A percentile compares a stretch with the other conserved stretches of the same genome.
These are phyloP conservation scores for Bipolaris cookei DNA, from an alignment of 2,329 filamentous ascomycete genomes.

Conservation along the genomic window DNA sequence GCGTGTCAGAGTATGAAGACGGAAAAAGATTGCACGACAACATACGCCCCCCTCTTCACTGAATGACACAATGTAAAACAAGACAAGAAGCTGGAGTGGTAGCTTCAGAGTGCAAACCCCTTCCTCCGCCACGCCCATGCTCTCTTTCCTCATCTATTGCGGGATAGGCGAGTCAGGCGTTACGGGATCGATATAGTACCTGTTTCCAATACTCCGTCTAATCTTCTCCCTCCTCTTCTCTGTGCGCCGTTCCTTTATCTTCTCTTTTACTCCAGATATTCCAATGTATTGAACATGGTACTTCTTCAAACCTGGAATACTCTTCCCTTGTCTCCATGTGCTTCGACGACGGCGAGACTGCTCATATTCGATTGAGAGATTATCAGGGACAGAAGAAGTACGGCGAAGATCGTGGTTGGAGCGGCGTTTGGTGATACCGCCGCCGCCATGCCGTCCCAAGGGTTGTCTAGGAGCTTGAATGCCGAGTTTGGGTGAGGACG, in stretches of 20 bases:
- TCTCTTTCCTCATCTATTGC: neutral
- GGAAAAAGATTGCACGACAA: no score
- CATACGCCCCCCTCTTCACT: neutral
- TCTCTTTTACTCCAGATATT: slow-evolving; percentile 57
- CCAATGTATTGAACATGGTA: slow-evolving; percentile 60
- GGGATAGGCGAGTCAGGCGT: slow-evolving; percentile 1
- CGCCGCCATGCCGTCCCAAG: slow-evolving; percentile 21
- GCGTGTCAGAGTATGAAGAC: no score
- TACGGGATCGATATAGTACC: slow-evolving; percentile 46
- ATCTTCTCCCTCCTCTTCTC: slow-evolving; percentile 61
- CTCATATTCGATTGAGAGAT: slow-evolving; percentile 21
- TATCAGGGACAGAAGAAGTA: slow-evolving; percentile 26
- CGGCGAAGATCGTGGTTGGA: slow-evolving; percentile 16
- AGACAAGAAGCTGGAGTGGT: neutral
- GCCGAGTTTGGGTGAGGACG: slow-evolving; percentile 30
- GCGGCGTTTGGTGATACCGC: slow-evolving; percentile 35
- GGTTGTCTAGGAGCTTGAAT: slow-evolving; percentile 36
- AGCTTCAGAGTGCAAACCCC: neutral
- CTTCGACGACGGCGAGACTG: slow-evolving; percentile 11
- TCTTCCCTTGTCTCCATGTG: slow-evolving; percentile 41
- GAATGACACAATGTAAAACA: neutral
- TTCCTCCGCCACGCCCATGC: no score
- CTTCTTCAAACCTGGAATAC: slow-evolving; percentile 52
- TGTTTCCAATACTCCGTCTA: slow-evolving; percentile 60
- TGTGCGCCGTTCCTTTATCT: slow-evolving; percentile 54